Evolutionary conservation across 768 basidiomycete species (phyloP).

Genomic region (Terana coerulea): DNA sequence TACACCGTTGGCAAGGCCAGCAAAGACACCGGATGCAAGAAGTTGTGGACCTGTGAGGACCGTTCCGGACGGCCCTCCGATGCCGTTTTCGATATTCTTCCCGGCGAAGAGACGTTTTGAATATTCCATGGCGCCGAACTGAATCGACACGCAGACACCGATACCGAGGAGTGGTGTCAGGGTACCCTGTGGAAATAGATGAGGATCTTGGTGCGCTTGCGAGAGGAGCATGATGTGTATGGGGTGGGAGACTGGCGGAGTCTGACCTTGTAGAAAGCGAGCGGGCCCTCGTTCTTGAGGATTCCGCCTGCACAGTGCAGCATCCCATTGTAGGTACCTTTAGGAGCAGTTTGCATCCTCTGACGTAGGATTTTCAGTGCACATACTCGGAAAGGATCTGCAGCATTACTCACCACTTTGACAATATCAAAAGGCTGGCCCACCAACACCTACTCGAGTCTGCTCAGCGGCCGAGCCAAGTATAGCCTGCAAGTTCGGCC

Average conservation of each 20-base stretch:
- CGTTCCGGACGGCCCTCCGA: conserved; percentile 64
- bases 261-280: conserved; percentile 91
- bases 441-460: conserved; percentile 61
- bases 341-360: conserved; percentile 93
- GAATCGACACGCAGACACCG: conserved; percentile 93
- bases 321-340: conserved; percentile 87
- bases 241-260: not conserved
- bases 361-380: too few relatives aligned
- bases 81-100: conserved; percentile 54
- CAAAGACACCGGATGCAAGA: conserved; percentile 72
- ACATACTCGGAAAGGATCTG: conserved; percentile 5
- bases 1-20: conserved; percentile 86
- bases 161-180: conserved; percentile 88
- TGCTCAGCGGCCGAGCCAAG: conserved; percentile 1
- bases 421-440: conserved; percentile 97
- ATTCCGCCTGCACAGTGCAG: conserved; percentile 88
- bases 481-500: not conserved
- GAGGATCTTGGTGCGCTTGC: not conserved
- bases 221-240: not conserved
- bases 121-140: conserved; percentile 87
- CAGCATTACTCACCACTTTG: conserved; percentile 72
- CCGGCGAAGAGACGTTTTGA: conserved; percentile 75
- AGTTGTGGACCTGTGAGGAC: conserved; percentile 61
- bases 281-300: conserved; percentile 84
- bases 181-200: conserved; percentile 58